Base-by-base conservation (phyloP, 1,139 yeast species). In the Suhomyces bribrorum region DNA sequence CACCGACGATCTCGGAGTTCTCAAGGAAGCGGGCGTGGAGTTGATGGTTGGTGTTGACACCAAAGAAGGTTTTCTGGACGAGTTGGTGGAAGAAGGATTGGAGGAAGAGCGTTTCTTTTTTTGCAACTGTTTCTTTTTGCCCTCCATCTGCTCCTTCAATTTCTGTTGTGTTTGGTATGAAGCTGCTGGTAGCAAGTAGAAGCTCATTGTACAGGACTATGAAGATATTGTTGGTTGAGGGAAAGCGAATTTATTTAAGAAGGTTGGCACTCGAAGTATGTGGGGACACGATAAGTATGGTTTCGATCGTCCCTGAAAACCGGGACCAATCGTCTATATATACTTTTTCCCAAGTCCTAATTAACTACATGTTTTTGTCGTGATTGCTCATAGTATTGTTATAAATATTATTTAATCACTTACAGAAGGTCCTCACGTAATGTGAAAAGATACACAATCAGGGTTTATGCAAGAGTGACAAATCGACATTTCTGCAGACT, bases 121-220 rank as follows among this genome's bases (percentile, higher is more conserved):
- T 26, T 34, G 31, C 33, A 37, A 29, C 12, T 33, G 43, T 28
- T 35, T 45, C 34, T 45, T 47, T 34, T 43, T 44, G 5, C 44
- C 45, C 14, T 36, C 41, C 38, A 49, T 47, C 32, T 48, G 49
- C 28, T 44, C 49, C 38, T 48, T 47, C 38, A 50, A 40, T 41
- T 50, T 50, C 34, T 52, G 54, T 33, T 52, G 56, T 11, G 53
- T 47, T 38, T 52, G 56, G 38, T 47, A 52, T 7, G 54, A 48
- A 14, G 47, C 52, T 7, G 47, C 46, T 5, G 54, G 53, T 12
- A 51, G 26, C 9, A 50, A 39, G 38, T 40, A 49, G 43, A 49
- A 49, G 34, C 47, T 49, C 54, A 50, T 50, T 27, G n/a, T 20
- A 12, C 22, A 12, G 15, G 17, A 17, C 14, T 9, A 13, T 13